phyloP scores from a whole-genome alignment of 106 monocot species.

The Dioscorea dumetorum region DNA sequence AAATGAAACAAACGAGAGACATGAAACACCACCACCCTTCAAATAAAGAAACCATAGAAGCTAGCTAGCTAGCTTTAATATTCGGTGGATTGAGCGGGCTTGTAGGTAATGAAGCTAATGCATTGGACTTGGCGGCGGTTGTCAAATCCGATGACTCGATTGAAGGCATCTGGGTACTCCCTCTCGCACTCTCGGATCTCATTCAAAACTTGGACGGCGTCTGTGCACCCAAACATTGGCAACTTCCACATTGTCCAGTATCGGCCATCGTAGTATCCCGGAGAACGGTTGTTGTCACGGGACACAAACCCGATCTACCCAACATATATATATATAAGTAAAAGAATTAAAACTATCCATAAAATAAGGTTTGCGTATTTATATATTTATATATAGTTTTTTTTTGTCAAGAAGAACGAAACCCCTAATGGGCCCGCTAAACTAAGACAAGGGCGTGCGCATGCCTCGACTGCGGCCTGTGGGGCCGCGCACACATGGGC shows the following conservation, averaged over 20 bases:
- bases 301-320: conserved; percentile 43
- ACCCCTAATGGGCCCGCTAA: no score
- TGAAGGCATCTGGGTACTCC: conserved; percentile 34
- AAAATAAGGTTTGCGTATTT: no score
- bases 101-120: conserved; percentile 56
- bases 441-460: no score
- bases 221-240: conserved; percentile 65
- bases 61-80: no score
- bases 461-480: no score
- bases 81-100: conserved; percentile 5
- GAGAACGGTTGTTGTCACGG: conserved; percentile 36
- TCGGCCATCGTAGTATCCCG: conserved; percentile 66
- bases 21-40: no score
- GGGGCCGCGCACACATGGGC: no score
- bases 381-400: no score
- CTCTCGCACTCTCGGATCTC: conserved; percentile 39
- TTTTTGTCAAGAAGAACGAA: no score
- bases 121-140: conserved; percentile 54
- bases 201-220: conserved; percentile 32
- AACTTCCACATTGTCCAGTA: conserved; percentile 87
- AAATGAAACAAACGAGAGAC: neutral
- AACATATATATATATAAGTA: no score
- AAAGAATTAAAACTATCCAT: no score
- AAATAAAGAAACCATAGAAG: no score
- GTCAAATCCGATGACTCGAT: conserved; percentile 60